A percentile compares a stretch with the other conserved stretches of the same genome.
These are phyloP conservation scores for Phaeolepiota aurea DNA, from an alignment of 768 basidiomycete species.

Conservation along the genomic window DNA sequence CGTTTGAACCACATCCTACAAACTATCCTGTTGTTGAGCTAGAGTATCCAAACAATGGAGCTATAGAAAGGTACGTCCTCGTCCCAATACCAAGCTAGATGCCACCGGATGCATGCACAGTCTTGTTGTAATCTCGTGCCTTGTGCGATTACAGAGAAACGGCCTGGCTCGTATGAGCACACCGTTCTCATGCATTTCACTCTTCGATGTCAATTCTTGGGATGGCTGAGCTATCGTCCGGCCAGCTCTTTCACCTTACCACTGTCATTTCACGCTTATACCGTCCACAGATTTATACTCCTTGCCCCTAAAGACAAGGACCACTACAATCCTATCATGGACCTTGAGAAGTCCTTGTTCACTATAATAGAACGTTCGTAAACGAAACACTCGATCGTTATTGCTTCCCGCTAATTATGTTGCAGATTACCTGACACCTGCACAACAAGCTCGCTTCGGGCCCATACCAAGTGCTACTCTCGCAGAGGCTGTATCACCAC, in stretches of 20 bases:
- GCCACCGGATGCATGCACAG: no score
- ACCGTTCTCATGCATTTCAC: conserved; percentile 5
- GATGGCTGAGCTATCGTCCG: no score
- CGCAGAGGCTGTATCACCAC: conserved; percentile 28
- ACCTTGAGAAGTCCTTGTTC: conserved; percentile 62
- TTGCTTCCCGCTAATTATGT: conserved; percentile 7
- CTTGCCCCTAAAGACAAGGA: conserved; percentile 79
- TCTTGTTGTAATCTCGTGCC: conserved; percentile 5
- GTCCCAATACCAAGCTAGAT: no score
- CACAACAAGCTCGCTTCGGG: conserved; percentile 61
- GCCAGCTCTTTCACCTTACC: no score
- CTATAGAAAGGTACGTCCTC: conserved; percentile 52
- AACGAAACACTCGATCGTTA: neutral
- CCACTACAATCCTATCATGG: conserved; percentile 81
- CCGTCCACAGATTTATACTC: conserved; percentile 52
- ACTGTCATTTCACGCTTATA: no score
- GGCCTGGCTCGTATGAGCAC: neutral
- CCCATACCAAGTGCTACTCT: conserved; percentile 45
- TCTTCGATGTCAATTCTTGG: no score
- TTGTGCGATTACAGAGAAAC: neutral
- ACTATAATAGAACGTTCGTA: conserved; percentile 66
- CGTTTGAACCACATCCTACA: conserved; percentile 55
- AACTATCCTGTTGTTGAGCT: conserved; percentile 61
- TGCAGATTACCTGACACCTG: conserved; percentile 58
- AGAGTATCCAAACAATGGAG: conserved; percentile 69